Conservation (phyloP, 352 stramenopile species). For the Pythium monospermum region DNA sequence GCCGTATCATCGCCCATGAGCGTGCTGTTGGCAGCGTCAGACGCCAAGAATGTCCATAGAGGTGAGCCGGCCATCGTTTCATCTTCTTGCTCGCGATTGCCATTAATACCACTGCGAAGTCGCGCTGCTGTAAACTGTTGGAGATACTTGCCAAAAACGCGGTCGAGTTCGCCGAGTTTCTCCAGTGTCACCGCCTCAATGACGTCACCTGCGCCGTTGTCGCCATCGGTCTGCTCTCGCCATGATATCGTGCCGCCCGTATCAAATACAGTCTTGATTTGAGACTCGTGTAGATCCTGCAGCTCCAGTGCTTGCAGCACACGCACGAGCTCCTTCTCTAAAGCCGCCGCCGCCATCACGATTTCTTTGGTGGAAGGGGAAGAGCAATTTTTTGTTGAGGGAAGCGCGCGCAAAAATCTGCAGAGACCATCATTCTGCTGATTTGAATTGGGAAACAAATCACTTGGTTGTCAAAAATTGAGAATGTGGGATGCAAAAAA, state of each 20-base stretch:
- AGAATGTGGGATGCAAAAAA: too few species aligned
- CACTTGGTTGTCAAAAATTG: too few species aligned
- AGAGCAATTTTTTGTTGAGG: too few species aligned
- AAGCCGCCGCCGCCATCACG: slow-evolving; percentile 17
- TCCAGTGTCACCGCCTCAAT: slow-evolving; percentile 33
- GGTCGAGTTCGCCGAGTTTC: slow-evolving; percentile 43
- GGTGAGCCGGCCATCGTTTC: slow-evolving; percentile 4
- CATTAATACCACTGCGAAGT: background rate
- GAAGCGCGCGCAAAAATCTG: slow-evolving; percentile 13
- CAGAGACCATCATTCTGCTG: slow-evolving; percentile 16
- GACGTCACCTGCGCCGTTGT: slow-evolving; percentile 29
- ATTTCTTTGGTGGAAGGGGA: background rate
- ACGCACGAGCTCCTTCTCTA: slow-evolving; percentile 58
- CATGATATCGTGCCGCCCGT: slow-evolving; percentile 56
- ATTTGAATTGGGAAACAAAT: slow-evolving; percentile 12
- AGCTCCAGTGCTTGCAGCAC: slow-evolving; percentile 59
- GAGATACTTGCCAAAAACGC: slow-evolving; percentile 53
- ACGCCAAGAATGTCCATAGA: slow-evolving; percentile 57
- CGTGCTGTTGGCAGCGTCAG: slow-evolving; percentile 13
- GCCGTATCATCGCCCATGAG: slow-evolving; percentile 35
- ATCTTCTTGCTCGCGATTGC: background rate
- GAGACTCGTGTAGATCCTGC: slow-evolving; percentile 35
- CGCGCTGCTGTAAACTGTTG: slow-evolving; percentile 25
- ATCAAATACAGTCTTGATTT: slow-evolving; percentile 58
- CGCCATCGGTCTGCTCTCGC: slow-evolving; percentile 17